Evolutionary conservation across 2,329 filamentous ascomycete genomes (phyloP).

Genomic region (Camptophora hylomeconis): DNA sequence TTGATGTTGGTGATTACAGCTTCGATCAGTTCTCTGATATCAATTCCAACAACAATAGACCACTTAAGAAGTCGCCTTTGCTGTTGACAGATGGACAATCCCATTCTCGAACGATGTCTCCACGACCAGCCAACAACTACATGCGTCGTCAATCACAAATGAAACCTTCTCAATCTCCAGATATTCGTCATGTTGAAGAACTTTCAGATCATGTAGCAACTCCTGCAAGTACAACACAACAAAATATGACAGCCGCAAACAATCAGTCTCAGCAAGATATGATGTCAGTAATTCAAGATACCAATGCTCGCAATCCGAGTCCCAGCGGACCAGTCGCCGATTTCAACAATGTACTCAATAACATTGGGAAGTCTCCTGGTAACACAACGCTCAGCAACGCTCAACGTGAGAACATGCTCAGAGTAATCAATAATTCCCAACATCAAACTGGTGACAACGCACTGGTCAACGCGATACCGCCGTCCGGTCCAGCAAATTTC

Average conservation of each 20-base stretch:
- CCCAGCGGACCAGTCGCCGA: constrained; percentile 26
- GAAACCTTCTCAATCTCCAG: constrained; percentile 3
- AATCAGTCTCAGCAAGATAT: constrained; percentile 29
- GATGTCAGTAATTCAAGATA: constrained; percentile 35
- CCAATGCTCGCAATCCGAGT: constrained; percentile 30
- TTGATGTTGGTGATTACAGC: constrained; percentile 47
- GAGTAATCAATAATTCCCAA: constrained; percentile 31
- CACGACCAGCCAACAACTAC: constrained; percentile 19
- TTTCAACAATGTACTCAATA: constrained; percentile 32
- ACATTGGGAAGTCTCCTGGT: constrained; percentile 29
- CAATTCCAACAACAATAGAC: constrained; percentile 22
- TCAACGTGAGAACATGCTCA: constrained; percentile 35
- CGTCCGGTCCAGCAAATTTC: constrained; percentile 39
- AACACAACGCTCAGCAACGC: constrained; percentile 29
- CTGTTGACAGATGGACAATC: constrained; percentile 31
- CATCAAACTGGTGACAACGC: constrained; percentile 42
- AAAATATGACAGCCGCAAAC: constrained; percentile 3
- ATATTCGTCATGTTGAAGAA: constrained; percentile 29
- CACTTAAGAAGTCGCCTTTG: constrained; percentile 33
- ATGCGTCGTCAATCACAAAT: constrained; percentile 2
- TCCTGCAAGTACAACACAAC: constrained; percentile 6
- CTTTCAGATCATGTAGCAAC: constrained; percentile 25
- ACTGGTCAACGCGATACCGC: constrained; percentile 41
- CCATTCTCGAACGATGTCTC: constrained; percentile 26
- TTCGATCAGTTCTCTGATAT: constrained; percentile 22